Conservation (phyloP, 73 alveolate genomes). For the Effrenium voratum region DNA sequence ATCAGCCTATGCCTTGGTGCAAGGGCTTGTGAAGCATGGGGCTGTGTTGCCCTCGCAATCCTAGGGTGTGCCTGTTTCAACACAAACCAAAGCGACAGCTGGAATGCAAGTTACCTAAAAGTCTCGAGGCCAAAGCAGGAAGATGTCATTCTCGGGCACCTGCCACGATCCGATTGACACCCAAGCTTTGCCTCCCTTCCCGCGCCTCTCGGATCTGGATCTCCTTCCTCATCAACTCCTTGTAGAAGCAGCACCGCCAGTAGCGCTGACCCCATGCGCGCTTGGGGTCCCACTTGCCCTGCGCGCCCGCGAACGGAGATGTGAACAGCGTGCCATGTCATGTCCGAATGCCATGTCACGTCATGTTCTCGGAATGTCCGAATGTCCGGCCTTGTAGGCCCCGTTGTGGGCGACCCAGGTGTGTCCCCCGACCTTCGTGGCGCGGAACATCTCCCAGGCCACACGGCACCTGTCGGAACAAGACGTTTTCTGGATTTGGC, state of each 20-base stretch:
- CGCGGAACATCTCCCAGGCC: conserved; percentile 25
- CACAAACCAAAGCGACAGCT: too few relatives aligned
- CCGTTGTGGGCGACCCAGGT: conserved; percentile 27
- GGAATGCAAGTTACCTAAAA: too few relatives aligned
- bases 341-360: too few relatives aligned
- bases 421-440: background rate
- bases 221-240: background rate
- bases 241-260: conserved; percentile 21
- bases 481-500: too few relatives aligned
- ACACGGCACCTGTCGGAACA: conserved; percentile 47
- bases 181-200: too few relatives aligned
- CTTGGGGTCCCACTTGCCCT: conserved; percentile 41
- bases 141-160: background rate
- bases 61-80: too few relatives aligned
- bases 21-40: too few relatives aligned
- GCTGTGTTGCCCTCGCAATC: too few relatives aligned
- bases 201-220: background rate
- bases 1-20: too few relatives aligned
- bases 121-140: too few relatives aligned
- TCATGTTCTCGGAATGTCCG: background rate
- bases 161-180: too few relatives aligned
- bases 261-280: background rate
- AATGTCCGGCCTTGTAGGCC: background rate
- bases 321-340: background rate
- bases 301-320: background rate